A percentile compares a stretch with the other conserved stretches of the same genome.
phyloP scores from a whole-genome alignment of 2,329 filamentous ascomycete genomes.

The Myriosclerotinia duriaeana region DNA sequence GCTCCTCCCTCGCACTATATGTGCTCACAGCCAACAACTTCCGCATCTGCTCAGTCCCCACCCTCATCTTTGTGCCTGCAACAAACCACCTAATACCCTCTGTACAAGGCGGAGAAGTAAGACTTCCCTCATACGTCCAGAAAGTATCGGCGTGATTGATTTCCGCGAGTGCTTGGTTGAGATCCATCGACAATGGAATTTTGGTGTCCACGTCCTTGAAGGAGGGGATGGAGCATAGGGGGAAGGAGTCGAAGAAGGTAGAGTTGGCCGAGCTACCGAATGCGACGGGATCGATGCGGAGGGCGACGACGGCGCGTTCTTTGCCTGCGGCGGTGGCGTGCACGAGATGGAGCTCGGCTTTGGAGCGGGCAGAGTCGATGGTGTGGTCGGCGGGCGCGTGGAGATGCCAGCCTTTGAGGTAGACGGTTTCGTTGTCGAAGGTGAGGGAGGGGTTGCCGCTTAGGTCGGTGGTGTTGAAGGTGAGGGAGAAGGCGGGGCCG shows the following conservation, averaged over 20 bases:
- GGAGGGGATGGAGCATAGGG: neutral
- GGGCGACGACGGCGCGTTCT: slow-evolving; percentile 48
- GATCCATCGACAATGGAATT: neutral
- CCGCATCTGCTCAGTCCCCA: slow-evolving; percentile 44
- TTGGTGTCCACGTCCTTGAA: neutral
- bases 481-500: slow-evolving; percentile 47
- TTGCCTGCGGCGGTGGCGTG: slow-evolving; percentile 46
- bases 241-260: slow-evolving; percentile 1
- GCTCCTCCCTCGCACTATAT: slow-evolving; percentile 4
- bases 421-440: slow-evolving; percentile 49
- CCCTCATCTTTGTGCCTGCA: slow-evolving; percentile 45
- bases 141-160: slow-evolving; percentile 46
- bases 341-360: slow-evolving; percentile 52
- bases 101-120: slow-evolving; percentile 50
- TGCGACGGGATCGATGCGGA: slow-evolving; percentile 46
- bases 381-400: slow-evolving; percentile 52
- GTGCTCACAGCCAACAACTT: slow-evolving; percentile 1
- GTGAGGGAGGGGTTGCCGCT: slow-evolving; percentile 45
- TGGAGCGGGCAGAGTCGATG: slow-evolving; percentile 45
- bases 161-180: slow-evolving; percentile 40
- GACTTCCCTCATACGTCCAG: slow-evolving; percentile 50
- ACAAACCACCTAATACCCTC: slow-evolving; percentile 51
- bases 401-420: slow-evolving; percentile 52
- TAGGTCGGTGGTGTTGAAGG: slow-evolving; percentile 37
- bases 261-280: slow-evolving; percentile 6